Base-by-base conservation (phyloP, 306 rosid species). In the Trifolium dubium region DNA sequence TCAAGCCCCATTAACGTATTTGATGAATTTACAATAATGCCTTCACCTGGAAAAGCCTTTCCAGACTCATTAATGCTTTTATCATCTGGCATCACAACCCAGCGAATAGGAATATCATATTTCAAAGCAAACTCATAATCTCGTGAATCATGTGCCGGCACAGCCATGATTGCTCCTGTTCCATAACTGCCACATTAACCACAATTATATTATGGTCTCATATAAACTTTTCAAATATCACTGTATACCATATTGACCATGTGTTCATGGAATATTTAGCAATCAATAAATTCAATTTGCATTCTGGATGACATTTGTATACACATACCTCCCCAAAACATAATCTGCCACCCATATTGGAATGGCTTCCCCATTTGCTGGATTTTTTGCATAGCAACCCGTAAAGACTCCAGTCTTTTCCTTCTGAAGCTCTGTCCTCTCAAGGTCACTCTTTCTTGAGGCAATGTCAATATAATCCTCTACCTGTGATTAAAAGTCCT, bases 311-410 rank as follows among this genome's bases (percentile, higher is more conserved):
- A 64, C 44, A 70, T 23, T 55, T 44, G 49, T 43, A 59, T 70
- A 73, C 61, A 86, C 91, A 77, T 29, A 94, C 98, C 98, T 92
- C 77, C 92, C 98, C 82, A 94, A 77, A 78, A 94, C 98, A 84
- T 94, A 94, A 86, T 94, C 98, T 3, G 97, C 98, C 75, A 94
- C 90, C 98, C 98, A 94, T 82, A 94, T 84, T 10, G 98, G 96
- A 67, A 94, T 83, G 34, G 94, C 85, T 82, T 89, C 88, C 63
- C 96, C 92, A 32, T 80, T 89, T 41, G 96, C 98, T 8, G 97
- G 92, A 89, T 91, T 94, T 86, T 77, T 91, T 19, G 96, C 96
- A 80, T 89, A 94, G 83, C 88, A 85, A 74, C 98, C 98, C 67
- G 91, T 88, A 54, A 94, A 94, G 64, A 89, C 92, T 70, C 97